Conservation (phyloP, 2,329 filamentous ascomycete species). For the Coniochaeta ligniaria region DNA sequence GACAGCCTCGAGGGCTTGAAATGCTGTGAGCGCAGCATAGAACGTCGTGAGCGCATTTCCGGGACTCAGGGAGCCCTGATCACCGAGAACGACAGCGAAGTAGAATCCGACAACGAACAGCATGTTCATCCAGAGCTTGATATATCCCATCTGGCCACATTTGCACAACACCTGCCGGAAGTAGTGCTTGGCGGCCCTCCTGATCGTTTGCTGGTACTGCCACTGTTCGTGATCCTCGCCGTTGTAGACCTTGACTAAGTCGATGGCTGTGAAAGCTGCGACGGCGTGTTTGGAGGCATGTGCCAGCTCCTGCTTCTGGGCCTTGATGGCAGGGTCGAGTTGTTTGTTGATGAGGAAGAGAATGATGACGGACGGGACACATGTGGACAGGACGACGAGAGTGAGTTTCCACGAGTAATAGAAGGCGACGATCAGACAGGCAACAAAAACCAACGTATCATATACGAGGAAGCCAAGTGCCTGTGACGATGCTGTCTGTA, state of each 20-base stretch:
- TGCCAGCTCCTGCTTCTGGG: conserved; percentile 61
- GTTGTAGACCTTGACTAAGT: conserved; percentile 82
- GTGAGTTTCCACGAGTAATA: conserved; percentile 80
- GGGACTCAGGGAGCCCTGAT: conserved; percentile 46
- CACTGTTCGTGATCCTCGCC: conserved; percentile 62
- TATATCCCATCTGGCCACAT: conserved; percentile 64
- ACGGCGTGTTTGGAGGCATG: conserved; percentile 65
- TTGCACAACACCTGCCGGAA: conserved; percentile 60
- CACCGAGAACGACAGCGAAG: conserved; percentile 69
- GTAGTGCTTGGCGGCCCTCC: conserved; percentile 55
- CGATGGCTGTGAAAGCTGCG: conserved; percentile 66
- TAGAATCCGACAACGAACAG: conserved; percentile 90
- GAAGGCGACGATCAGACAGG: conserved; percentile 65
- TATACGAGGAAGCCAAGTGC: conserved; percentile 65
- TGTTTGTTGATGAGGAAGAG: conserved; percentile 53
- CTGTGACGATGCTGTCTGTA: conserved; percentile 75
- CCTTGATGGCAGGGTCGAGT: conserved; percentile 59
- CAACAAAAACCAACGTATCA: conserved; percentile 55
- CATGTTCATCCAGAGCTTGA: conserved; percentile 65
- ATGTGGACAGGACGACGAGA: conserved; percentile 65
- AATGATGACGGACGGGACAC: conserved; percentile 59
- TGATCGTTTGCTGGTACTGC: conserved; percentile 54
- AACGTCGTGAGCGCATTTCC: conserved; percentile 77
- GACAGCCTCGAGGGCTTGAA: conserved; percentile 67
- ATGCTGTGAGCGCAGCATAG: conserved; percentile 70